Evolutionary conservation across 1,284 basidiomycete species (phyloP), one percentile per base, ranked within the genome.

Genomic region (Erythrobasidium hasegawianum): DNA sequence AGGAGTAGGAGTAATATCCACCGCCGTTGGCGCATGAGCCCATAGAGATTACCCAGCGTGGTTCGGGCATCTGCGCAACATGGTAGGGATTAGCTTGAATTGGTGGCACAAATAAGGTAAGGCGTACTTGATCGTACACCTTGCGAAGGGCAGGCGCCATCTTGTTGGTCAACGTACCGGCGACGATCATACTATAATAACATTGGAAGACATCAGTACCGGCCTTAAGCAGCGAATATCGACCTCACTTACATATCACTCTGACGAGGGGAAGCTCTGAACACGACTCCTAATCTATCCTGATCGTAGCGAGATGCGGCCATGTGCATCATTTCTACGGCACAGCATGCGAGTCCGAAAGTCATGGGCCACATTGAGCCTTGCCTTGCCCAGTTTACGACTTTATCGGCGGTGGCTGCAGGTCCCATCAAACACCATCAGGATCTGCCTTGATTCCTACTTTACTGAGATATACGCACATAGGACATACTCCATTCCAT

Each of bases 301-400:
- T 98, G 96, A 79, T 99, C 96, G 79, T 98, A 99, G 69, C 96
- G 86, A 14, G 96, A 92, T 47, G 95, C 94, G 60, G 96, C 96
- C 89, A 96, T 92, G 81, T 96, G 93, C 79, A 79, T 79, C 78
- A 80, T 79, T 81, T 99, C 95, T 50, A 99, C 94, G 64, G 95
- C 96, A 79, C 95, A 99, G 80, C 95, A 98, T 2, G 96, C 95
- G 62, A 99, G 85, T 80, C 92, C 89, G 78, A 92, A 97, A 54
- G 94, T 97, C 93, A 98, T 96, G 49, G 96, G 96, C 96, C 96
- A 99, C 86, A 97, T 95, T 33, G 91, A 96, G 65, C 95, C 88
- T 80, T 97, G 94, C 67, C 95, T 83, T 14, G 88, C 94, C 95
- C 95, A 98, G 79, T 98, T 98, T 74, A 88, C 89, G 49, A 98